Conservation (phyloP, 2,329 filamentous ascomycete genomes). For the Trichoderma sp. region DNA sequence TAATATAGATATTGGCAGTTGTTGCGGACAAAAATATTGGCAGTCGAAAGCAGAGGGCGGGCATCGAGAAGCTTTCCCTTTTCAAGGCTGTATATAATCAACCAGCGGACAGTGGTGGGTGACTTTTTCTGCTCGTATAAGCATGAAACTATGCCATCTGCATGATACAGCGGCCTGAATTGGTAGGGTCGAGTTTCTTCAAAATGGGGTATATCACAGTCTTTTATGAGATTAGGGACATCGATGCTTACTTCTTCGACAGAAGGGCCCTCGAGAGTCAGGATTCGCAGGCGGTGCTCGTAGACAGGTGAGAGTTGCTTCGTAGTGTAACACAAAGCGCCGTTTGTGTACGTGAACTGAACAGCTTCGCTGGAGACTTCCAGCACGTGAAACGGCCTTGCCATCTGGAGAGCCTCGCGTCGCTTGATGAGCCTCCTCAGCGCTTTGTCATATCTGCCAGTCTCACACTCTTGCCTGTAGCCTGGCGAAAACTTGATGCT, state of each 20-base stretch:
- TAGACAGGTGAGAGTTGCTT: constrained; percentile 35
- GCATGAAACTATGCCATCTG: constrained; percentile 56
- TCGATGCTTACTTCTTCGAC: constrained; percentile 56
- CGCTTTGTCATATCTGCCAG: constrained; percentile 25
- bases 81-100: constrained; percentile 49
- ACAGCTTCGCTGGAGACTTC: constrained; percentile 59
- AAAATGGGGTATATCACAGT: constrained; percentile 37
- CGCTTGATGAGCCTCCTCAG: constrained; percentile 62
- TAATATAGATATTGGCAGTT: constrained; percentile 61
- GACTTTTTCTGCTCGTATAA: constrained; percentile 46
- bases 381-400: constrained; percentile 57
- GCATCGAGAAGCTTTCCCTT: constrained; percentile 42
- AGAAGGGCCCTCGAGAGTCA: constrained; percentile 54
- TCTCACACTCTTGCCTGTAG: constrained; percentile 24
- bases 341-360: constrained; percentile 61
- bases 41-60: constrained; percentile 43
- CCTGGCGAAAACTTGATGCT: constrained; percentile 27
- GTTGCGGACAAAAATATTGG: constrained; percentile 67
- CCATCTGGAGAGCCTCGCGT: constrained; percentile 57
- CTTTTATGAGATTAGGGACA: constrained; percentile 39
- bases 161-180: constrained; percentile 57
- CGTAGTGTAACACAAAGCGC: constrained; percentile 62
- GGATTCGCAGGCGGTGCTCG: constrained; percentile 49
- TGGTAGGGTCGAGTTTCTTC: constrained; percentile 39
- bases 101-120: constrained; percentile 43